Percentiles rank a stretch among this genome's conserved stretches.
Evolutionary conservation across 1,284 basidiomycete species (phyloP).

Genomic region (Cronartium quercuum): DNA sequence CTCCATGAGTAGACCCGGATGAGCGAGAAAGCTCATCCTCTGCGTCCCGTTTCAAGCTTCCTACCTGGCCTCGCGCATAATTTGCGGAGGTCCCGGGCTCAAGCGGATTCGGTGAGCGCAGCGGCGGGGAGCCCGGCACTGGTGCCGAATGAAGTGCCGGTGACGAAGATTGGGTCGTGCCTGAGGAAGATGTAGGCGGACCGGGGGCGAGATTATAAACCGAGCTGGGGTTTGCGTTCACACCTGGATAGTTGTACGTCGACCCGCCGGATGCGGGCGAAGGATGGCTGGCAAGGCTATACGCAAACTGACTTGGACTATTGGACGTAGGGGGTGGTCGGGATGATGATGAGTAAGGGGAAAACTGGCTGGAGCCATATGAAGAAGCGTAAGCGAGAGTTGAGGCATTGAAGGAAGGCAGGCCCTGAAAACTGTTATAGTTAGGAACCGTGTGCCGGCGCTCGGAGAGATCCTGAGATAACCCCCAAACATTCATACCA

Average conservation of each 20-base stretch:
- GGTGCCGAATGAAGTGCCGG: neutral
- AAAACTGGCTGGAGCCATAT: constrained; percentile 2
- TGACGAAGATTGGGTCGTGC: neutral
- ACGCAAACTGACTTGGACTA: constrained; percentile 10
- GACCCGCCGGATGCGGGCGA: neutral
- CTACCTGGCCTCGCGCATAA: neutral
- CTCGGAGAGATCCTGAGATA: constrained; percentile 20
- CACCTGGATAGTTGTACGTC: neutral
- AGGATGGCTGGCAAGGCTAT: neutral
- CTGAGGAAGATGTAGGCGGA: neutral
- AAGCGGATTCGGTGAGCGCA: neutral
- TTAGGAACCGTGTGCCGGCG: constrained; percentile 31
- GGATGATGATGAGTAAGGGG: neutral
- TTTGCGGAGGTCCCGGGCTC: neutral
- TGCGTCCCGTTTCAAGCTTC: neutral
- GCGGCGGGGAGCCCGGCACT: neutral
- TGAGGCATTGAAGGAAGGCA: neutral
- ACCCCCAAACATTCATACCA: neutral
- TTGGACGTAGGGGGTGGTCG: neutral
- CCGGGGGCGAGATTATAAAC: neutral
- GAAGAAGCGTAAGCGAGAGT: neutral
- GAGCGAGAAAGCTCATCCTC: neutral
- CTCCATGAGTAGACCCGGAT: neutral
- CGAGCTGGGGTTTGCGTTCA: neutral
- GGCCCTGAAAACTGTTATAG: constrained; percentile 13